Conservation (phyloP, 192 early-diverging fungal species). For the Umbelopsis ramanniana region DNA sequence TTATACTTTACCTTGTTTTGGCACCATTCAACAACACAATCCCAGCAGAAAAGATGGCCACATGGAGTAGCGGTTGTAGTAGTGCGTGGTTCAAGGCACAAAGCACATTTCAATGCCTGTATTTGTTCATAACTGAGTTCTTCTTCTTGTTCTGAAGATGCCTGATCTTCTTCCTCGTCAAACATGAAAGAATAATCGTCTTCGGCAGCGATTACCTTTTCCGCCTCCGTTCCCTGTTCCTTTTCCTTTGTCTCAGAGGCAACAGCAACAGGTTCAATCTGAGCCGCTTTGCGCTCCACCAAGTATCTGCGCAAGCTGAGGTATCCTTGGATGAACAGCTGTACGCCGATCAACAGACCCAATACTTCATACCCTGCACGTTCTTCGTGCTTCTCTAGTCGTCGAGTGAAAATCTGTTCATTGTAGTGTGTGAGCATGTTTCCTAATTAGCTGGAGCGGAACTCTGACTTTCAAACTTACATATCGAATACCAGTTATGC, state of each 20-base stretch:
- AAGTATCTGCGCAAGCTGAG: conserved; percentile 42
- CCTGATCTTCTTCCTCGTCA: conserved; percentile 23
- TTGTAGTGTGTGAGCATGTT: background rate
- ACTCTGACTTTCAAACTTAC: conserved; percentile 40
- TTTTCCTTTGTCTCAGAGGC: background rate
- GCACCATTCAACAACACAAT: conserved; percentile 92
- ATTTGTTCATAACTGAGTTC: conserved; percentile 40
- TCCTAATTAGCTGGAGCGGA: background rate
- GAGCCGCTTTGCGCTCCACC: conserved; percentile 36
- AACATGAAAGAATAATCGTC: conserved; percentile 36
- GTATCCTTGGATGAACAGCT: conserved; percentile 65
- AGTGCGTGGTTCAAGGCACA: conserved; percentile 81
- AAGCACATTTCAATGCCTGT: conserved; percentile 74
- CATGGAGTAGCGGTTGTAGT: conserved; percentile 86
- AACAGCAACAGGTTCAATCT: conserved; percentile 30
- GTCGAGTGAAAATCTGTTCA: conserved; percentile 74
- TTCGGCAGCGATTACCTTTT: conserved; percentile 24
- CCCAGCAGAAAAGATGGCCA: conserved; percentile 97
- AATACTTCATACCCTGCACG: conserved; percentile 83
- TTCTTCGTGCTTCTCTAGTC: conserved; percentile 74
- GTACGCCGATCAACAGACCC: conserved; percentile 78
- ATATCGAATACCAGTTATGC: conserved; percentile 80
- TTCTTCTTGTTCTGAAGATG: background rate
- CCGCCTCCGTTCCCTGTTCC: background rate
- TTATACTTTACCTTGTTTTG: conserved; percentile 71